Evolutionary conservation across 805 yeast species (phyloP).

Genomic region (Wickerhamomyces subpelliculosus): DNA sequence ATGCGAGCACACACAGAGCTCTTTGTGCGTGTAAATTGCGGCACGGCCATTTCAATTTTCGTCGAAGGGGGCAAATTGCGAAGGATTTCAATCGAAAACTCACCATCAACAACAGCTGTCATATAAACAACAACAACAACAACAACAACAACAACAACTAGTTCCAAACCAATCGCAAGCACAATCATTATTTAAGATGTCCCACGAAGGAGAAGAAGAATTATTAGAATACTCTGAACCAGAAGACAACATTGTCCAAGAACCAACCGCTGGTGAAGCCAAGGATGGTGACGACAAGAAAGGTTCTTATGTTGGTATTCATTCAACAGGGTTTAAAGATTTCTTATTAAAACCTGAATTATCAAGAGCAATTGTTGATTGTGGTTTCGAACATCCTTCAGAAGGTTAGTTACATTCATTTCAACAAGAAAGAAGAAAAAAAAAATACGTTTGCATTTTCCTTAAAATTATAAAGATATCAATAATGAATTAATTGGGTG

Average conservation of each 20-base stretch:
- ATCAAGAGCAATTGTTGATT: conserved; percentile 94
- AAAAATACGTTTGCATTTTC: not conserved
- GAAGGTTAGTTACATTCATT: conserved; percentile 68
- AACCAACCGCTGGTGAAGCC: conserved; percentile 36
- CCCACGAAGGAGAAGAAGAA: conserved; percentile 99
- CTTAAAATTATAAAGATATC: not conserved
- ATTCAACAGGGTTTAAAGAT: conserved; percentile 98
- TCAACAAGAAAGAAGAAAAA: no score
- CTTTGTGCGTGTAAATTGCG: no score
- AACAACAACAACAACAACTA: not conserved
- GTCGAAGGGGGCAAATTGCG: no score
- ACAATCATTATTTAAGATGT: conserved; percentile 41
- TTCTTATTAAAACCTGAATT: conserved; percentile 94
- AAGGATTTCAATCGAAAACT: no score
- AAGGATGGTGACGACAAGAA: conserved; percentile 72
- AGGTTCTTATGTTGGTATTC: conserved; percentile 97
- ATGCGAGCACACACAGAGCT: no score
- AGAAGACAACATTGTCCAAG: conserved; percentile 78
- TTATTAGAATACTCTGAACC: conserved; percentile 97
- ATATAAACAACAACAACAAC: not conserved
- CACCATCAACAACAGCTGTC: no score
- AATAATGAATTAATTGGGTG: no score
- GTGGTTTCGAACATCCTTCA: conserved; percentile 99
- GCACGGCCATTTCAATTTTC: no score
- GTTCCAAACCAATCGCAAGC: no score